Evolutionary conservation across 495 filamentous ascomycete species (phyloP).

Genomic region (Apiosordaria backusii): DNA sequence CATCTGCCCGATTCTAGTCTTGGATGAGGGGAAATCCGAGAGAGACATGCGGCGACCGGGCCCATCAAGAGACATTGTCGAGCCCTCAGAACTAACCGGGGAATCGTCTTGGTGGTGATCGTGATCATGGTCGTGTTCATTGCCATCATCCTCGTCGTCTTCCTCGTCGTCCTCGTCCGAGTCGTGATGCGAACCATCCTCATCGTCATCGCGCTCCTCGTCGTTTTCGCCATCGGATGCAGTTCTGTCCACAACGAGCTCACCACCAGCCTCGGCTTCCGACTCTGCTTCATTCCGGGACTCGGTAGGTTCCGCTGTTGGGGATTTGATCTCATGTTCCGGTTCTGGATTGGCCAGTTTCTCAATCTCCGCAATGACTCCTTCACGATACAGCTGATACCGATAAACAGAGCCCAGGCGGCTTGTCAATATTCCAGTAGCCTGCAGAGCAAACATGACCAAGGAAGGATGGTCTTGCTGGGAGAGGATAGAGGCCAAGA

Average conservation of each 20-base stretch:
- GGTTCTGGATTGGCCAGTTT: slow-evolving; percentile 59
- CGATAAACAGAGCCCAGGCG: slow-evolving; percentile 84
- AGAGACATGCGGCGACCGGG: slow-evolving; percentile 39
- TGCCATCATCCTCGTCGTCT: slow-evolving; percentile 58
- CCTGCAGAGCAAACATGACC: slow-evolving; percentile 81
- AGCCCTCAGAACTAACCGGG: slow-evolving; percentile 58
- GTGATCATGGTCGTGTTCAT: slow-evolving; percentile 41
- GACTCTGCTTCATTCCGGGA: slow-evolving; percentile 27
- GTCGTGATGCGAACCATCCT: slow-evolving; percentile 31
- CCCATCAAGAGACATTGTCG: slow-evolving; percentile 55
- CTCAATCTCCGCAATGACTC: slow-evolving; percentile 86
- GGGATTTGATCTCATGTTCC: slow-evolving; percentile 28
- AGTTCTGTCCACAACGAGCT: slow-evolving; percentile 21
- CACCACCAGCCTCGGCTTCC: slow-evolving; percentile 24
- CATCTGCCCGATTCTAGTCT: slow-evolving; percentile 67
- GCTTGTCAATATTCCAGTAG: slow-evolving; percentile 79
- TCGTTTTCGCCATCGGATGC: slow-evolving; percentile 35
- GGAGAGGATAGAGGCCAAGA: slow-evolving; percentile 90
- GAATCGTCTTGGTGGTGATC: slow-evolving; percentile 60
- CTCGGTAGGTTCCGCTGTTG: background rate
- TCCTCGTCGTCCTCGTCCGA: slow-evolving; percentile 51
- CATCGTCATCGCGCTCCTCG: slow-evolving; percentile 42
- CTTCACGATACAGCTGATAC: slow-evolving; percentile 96
- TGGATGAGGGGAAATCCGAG: slow-evolving; percentile 57
- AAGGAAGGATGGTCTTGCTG: slow-evolving; percentile 90